Conservation (phyloP, 495 filamentous ascomycete genomes). For the Immersiella caudata region DNA sequence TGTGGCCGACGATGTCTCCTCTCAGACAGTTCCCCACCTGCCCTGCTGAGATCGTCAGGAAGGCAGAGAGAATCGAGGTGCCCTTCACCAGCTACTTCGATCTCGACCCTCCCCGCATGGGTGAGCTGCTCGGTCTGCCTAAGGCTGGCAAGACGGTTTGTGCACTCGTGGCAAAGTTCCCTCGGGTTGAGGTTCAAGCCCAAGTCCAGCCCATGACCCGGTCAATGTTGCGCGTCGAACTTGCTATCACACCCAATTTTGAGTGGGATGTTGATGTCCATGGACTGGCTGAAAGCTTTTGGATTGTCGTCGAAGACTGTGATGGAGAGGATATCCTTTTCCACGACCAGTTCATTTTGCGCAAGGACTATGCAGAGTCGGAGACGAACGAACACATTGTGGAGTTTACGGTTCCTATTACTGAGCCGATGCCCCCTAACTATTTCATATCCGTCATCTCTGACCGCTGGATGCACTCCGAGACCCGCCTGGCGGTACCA, state of each 20-base stretch:
- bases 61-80: slow-evolving; percentile 92
- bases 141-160: slow-evolving; percentile 88
- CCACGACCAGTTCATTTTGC: slow-evolving; percentile 94
- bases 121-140: slow-evolving; percentile 88
- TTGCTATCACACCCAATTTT: slow-evolving; percentile 93
- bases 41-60: slow-evolving; percentile 81
- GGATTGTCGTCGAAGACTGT: slow-evolving; percentile 96
- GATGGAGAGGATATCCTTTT: slow-evolving; percentile 96
- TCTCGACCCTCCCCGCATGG: slow-evolving; percentile 95
- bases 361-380: slow-evolving; percentile 77
- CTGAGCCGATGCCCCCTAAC: slow-evolving; percentile 96
- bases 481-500: slow-evolving; percentile 88
- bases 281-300: slow-evolving; percentile 86
- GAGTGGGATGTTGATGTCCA: slow-evolving; percentile 93
- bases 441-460: slow-evolving; percentile 96
- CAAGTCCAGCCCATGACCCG: slow-evolving; percentile 93
- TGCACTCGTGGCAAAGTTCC: slow-evolving; percentile 86
- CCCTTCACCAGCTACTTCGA: slow-evolving; percentile 94
- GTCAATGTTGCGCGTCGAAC: slow-evolving; percentile 91
- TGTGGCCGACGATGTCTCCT: slow-evolving; percentile 99
- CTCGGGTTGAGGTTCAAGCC: slow-evolving; percentile 86
- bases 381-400: slow-evolving; percentile 93
- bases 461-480: slow-evolving; percentile 97
- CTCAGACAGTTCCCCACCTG: slow-evolving; percentile 86
- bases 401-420: slow-evolving; percentile 94